Evolutionary conservation across 2,329 filamentous ascomycete genomes (phyloP).

Genomic region (Phaeosphaeria sp.): DNA sequence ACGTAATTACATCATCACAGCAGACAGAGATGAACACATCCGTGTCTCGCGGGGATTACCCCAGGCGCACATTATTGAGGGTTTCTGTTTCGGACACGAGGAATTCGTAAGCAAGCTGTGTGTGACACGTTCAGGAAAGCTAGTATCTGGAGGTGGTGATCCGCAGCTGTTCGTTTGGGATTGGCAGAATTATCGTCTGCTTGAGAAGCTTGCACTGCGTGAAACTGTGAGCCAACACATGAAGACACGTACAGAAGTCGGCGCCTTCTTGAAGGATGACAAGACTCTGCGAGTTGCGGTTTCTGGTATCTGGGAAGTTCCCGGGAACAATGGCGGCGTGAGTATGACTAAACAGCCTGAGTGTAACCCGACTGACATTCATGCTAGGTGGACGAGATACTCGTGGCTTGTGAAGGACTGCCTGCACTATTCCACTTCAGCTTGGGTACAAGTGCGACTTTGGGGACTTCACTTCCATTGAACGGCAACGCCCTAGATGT

Average conservation of each 20-base stretch:
- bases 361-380: conserved; percentile 9
- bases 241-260: conserved; percentile 22
- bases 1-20: conserved; percentile 68
- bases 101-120: conserved; percentile 83
- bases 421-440: conserved; percentile 71
- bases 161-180: conserved; percentile 80
- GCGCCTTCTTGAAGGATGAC: conserved; percentile 11
- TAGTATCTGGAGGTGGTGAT: conserved; percentile 90
- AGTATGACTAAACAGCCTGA: conserved; percentile 38
- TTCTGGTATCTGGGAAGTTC: conserved; percentile 59
- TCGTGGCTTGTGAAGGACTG: conserved; percentile 53
- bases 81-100: conserved; percentile 86
- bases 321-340: conserved; percentile 36
- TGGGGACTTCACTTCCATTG: conserved; percentile 54
- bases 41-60: conserved; percentile 81
- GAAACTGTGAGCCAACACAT: conserved; percentile 30
- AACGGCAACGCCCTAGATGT: conserved; percentile 71
- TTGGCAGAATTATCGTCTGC: conserved; percentile 68
- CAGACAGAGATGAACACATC: conserved; percentile 82
- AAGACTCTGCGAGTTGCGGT: conserved; percentile 53
- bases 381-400: conserved; percentile 34
- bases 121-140: conserved; percentile 66
- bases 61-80: conserved; percentile 87
- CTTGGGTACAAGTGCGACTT: conserved; percentile 55
- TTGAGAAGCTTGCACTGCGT: conserved; percentile 59